Conservation (phyloP, 495 filamentous ascomycete species). For the Hamigera avellanea region DNA sequence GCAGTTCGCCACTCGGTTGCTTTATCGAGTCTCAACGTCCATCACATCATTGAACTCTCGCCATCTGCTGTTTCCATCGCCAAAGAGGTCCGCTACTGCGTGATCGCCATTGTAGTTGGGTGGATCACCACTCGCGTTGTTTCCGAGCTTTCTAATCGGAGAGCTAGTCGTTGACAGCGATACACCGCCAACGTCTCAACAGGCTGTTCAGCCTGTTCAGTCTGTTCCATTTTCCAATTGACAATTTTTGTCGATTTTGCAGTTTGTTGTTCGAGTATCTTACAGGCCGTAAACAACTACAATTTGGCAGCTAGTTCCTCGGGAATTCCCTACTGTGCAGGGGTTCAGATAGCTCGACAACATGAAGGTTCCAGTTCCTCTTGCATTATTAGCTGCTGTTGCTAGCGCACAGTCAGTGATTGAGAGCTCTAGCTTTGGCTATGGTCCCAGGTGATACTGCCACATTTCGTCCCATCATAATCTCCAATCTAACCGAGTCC, state of each 20-base stretch:
- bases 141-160: slow-evolving; percentile 25
- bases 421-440: slow-evolving; percentile 67
- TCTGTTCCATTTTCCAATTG: too few relatives aligned
- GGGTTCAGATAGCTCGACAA: slow-evolving; percentile 10
- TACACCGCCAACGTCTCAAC: neutral
- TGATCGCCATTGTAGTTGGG: slow-evolving; percentile 39
- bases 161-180: slow-evolving; percentile 16
- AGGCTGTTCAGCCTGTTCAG: too few relatives aligned
- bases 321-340: neutral
- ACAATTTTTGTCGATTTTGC: too few relatives aligned
- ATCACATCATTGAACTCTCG: slow-evolving; percentile 36
- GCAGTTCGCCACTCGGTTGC: slow-evolving; percentile 37
- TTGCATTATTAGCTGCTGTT: slow-evolving; percentile 40
- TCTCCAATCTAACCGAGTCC: neutral
- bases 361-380: slow-evolving; percentile 27
- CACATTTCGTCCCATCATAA: neutral
- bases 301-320: neutral
- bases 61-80: slow-evolving; percentile 30
- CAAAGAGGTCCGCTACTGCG: slow-evolving; percentile 32
- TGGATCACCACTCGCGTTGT: slow-evolving; percentile 36
- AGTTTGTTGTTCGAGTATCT: too few relatives aligned
- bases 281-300: too few relatives aligned
- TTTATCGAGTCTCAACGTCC: slow-evolving; percentile 32
- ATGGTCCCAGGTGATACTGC: slow-evolving; percentile 45
- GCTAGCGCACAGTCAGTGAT: slow-evolving; percentile 50